Conservation (phyloP, 495 filamentous ascomycete species). For the Glutinoglossum americanum region DNA sequence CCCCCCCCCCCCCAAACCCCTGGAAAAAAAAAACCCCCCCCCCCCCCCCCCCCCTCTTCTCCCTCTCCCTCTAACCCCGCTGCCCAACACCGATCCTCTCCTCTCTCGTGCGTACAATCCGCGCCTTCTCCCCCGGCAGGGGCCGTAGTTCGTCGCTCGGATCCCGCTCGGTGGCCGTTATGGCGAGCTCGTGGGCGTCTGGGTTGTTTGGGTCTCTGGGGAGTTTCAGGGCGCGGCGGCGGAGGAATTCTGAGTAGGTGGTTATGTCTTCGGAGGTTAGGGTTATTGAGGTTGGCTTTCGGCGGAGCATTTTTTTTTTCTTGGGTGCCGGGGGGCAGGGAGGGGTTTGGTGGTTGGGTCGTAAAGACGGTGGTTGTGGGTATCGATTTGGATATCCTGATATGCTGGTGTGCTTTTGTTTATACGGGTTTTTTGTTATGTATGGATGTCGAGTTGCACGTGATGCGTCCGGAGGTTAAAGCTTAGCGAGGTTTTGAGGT, state of each 20-base stretch:
- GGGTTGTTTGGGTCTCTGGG: not conserved
- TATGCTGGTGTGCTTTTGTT: too few relatives aligned
- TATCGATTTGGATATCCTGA: too few relatives aligned
- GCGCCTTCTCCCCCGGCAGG: constrained; percentile 29
- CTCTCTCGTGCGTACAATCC: constrained; percentile 27
- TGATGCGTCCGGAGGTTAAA: too few relatives aligned
- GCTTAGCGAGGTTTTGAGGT: too few relatives aligned
- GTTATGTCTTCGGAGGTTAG: constrained; percentile 61
- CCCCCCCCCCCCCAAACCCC: not conserved
- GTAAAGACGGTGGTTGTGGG: not conserved
- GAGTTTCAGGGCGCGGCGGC: not conserved
- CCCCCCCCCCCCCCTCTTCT: not conserved
- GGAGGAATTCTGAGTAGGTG: constrained; percentile 23
- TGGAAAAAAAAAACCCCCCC: too few relatives aligned
- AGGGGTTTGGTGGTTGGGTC: not conserved
- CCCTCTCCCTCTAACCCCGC: not conserved
- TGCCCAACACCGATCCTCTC: constrained; percentile 23
- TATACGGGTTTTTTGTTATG: too few relatives aligned
- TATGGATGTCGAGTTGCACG: too few relatives aligned
- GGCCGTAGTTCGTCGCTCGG: constrained; percentile 38
- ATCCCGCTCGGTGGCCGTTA: constrained; percentile 11
- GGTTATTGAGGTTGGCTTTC: constrained; percentile 54
- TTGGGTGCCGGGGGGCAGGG: too few relatives aligned
- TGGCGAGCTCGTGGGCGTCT: not conserved
- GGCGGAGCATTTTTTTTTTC: constrained; percentile 43